Evolutionary conservation across 495 filamentous ascomycete species (phyloP).

Genomic region (Aspergillus affinis): DNA sequence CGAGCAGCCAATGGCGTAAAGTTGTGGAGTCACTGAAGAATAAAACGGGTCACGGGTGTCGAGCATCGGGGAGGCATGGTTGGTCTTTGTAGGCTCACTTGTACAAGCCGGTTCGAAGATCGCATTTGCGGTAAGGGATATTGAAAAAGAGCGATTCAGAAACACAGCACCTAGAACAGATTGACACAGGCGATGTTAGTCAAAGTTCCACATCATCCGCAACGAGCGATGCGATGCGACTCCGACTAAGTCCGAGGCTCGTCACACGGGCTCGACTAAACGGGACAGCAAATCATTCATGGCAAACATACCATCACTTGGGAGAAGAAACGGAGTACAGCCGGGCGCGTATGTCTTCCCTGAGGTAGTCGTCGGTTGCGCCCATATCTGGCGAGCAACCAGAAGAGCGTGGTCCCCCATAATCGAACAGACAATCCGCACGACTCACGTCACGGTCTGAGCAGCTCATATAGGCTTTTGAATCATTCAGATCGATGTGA

Average conservation of each 20-base stretch:
- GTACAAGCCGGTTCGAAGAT: slow-evolving; percentile 65
- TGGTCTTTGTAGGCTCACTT: slow-evolving; percentile 24
- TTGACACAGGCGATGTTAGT: slow-evolving; percentile 5
- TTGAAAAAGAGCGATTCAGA: slow-evolving; percentile 53
- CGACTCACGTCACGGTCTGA: slow-evolving; percentile 23
- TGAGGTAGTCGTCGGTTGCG: slow-evolving; percentile 44
- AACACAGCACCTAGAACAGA: slow-evolving; percentile 50
- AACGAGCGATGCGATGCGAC: background rate
- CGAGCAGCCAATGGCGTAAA: slow-evolving; percentile 85
- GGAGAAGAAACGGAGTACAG: slow-evolving; percentile 65
- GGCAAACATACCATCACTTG: slow-evolving; percentile 45
- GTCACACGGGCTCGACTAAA: background rate
- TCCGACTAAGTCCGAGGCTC: background rate
- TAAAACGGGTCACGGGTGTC: slow-evolving; percentile 85
- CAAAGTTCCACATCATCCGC: background rate
- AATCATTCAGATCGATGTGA: slow-evolving; percentile 10
- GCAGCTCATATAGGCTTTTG: slow-evolving; percentile 25
- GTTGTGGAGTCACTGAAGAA: slow-evolving; percentile 83
- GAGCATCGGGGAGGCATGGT: slow-evolving; percentile 43
- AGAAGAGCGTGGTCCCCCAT: slow-evolving; percentile 41
- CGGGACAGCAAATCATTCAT: background rate
- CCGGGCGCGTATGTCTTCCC: slow-evolving; percentile 39
- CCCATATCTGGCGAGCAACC: slow-evolving; percentile 54
- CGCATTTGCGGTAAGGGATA: slow-evolving; percentile 63
- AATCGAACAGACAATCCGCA: slow-evolving; percentile 23